Base-by-base conservation (phyloP, 2,329 filamentous ascomycete species). In the Aspergillus quadricinctus region DNA sequence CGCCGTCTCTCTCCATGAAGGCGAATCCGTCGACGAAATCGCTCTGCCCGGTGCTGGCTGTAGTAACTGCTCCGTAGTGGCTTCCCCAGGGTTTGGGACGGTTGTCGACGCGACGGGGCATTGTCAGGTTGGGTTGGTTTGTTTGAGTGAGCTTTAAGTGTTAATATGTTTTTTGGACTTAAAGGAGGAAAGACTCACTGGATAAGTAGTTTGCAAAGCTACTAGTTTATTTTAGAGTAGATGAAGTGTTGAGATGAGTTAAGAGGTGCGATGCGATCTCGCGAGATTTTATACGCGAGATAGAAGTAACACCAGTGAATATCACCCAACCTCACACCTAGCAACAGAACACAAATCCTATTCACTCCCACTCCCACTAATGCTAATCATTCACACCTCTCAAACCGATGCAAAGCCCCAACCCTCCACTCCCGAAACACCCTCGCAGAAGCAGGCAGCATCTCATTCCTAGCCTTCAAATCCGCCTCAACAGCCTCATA, bases 391-490 rank as follows among this genome's bases (percentile, higher is more conserved):
- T 53, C 53, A 43, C 46, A 58, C 50, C 61, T 72, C 8, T 55
- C 72, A 57, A 79, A 82, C 10, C 81, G 70, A 65, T 78, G 72
- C 61, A 85, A 61, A 25, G 84, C 59, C 3, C 80, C 80, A 11
- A 84, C 81, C 10, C 77, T 71, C 82, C 82, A 85, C 21, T 79
- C 80, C 57, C 78, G 75, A 64, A 84, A 84, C 27, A 54, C 73
- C 58, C 79, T 74, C 23, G 81, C 79, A n/a, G 74, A 76, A 2
- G 58, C 60, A 1, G 83, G 83, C 10, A 85, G 66, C 61, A 81
- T 68, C 2, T 62, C 52, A 49, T 77, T 77, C 55, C 77, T 79
- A 19, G 58, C 53, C n/a, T 63, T 60, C 31, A 85, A 66, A 1
- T 69, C 69, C 3, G 59, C 53, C 19, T 63, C 60, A 29, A 85